Percentiles rank a stretch among this genome's conserved stretches.
Evolutionary conservation across 768 basidiomycete species (phyloP).

Genomic region (Pisolithus marmoratus): DNA sequence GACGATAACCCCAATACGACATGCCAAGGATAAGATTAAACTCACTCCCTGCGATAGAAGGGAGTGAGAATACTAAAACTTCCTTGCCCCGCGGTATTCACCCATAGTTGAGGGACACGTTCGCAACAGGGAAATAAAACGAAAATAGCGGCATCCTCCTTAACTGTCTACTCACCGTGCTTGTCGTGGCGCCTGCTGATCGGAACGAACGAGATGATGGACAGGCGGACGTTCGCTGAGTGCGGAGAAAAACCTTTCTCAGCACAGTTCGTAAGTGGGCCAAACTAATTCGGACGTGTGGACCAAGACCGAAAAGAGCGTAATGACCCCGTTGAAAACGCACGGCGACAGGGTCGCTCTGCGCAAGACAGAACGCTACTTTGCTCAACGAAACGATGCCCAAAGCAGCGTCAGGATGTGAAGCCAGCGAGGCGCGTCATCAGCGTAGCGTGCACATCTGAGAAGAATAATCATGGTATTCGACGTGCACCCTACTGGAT

Average conservation of each 20-base stretch:
- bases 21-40: not conserved
- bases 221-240: not conserved
- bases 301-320: not conserved
- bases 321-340: not conserved
- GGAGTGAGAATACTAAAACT: conserved; percentile 8
- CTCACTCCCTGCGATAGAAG: not conserved
- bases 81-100: conserved; percentile 29
- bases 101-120: conserved; percentile 3
- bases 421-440: conserved; percentile 26
- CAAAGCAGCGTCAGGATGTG: conserved; percentile 11
- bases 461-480: conserved; percentile 9
- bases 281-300: not conserved
- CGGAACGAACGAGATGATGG: not conserved
- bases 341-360: not conserved
- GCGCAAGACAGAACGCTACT: not conserved
- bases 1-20: not conserved
- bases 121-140: not conserved
- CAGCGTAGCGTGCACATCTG: conserved; percentile 21
- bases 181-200: not conserved
- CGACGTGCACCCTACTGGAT: conserved; percentile 17
- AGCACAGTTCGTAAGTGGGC: not conserved
- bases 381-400: not conserved
- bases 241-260: not conserved
- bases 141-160: not conserved
- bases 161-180: no score